phyloP scores from a whole-genome alignment of 129 eudicot species.

The Flaveria brownii region DNA sequence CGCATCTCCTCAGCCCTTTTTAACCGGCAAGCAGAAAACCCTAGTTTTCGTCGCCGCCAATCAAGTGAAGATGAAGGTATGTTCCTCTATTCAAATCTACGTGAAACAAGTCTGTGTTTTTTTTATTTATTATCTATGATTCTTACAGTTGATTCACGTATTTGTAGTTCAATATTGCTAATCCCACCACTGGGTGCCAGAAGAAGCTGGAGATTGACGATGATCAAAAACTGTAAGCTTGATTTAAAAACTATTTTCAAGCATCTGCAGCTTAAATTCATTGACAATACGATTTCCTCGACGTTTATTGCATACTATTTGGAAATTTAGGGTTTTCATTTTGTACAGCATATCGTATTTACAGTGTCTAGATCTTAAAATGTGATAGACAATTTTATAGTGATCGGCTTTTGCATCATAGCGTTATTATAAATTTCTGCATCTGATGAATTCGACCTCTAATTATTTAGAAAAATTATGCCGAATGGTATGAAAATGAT shows the following conservation, averaged over 20 bases:
- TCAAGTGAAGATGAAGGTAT: conserved; percentile 28
- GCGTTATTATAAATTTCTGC: too few relatives aligned
- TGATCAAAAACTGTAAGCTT: conserved; percentile 52
- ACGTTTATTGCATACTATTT: background rate
- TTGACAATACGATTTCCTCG: background rate
- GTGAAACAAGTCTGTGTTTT: background rate
- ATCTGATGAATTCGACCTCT: too few relatives aligned
- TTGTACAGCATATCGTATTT: too few relatives aligned
- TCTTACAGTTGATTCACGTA: background rate
- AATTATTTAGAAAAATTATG: background rate
- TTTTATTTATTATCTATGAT: background rate
- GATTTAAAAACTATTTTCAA: background rate
- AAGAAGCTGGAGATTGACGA: conserved; percentile 63
- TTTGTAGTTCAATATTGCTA: conserved; percentile 52
- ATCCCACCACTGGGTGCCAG: conserved; percentile 62
- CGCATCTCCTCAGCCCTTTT: background rate
- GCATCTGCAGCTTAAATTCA: background rate
- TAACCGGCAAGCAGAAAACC: conserved; percentile 11
- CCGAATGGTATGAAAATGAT: background rate
- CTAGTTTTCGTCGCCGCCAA: conserved; percentile 21
- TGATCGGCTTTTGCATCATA: too few relatives aligned
- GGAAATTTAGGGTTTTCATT: background rate
- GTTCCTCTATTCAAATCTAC: background rate
- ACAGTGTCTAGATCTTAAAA: too few relatives aligned
- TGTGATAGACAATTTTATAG: too few relatives aligned